Conservation (phyloP, 2,329 filamentous ascomycete genomes). For the Plenodomus lindquistii region DNA sequence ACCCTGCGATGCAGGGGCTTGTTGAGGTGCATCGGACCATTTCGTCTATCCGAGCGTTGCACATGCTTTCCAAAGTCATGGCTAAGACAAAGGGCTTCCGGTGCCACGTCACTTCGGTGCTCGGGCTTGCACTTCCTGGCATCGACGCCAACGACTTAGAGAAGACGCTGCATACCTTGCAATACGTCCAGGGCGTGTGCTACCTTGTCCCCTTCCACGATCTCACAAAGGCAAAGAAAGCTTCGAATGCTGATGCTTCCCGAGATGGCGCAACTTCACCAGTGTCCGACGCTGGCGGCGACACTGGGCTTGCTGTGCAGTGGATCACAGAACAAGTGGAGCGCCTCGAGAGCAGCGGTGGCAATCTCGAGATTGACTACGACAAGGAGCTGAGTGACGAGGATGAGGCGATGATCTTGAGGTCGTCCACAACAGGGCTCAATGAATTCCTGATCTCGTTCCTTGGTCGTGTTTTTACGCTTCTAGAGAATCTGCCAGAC, state of each 20-base stretch:
- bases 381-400: constrained; percentile 78
- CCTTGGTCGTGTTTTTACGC: constrained; percentile 90
- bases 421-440: constrained; percentile 92
- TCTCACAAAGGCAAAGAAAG: constrained; percentile 63
- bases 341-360: constrained; percentile 85
- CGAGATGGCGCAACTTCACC: constrained; percentile 37
- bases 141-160: constrained; percentile 98
- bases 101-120: constrained; percentile 89
- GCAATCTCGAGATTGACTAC: constrained; percentile 85
- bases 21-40: constrained; percentile 97
- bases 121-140: constrained; percentile 90
- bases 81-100: constrained; percentile 92
- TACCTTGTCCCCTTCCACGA: constrained; percentile 95
- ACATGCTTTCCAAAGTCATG: constrained; percentile 91
- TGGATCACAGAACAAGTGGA: constrained; percentile 97
- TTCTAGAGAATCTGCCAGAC: constrained; percentile 93
- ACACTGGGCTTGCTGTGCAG: constrained; percentile 71
- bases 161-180: constrained; percentile 92
- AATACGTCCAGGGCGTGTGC: constrained; percentile 92
- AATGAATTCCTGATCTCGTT: constrained; percentile 90
- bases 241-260: constrained; percentile 9
- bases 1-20: constrained; percentile 92
- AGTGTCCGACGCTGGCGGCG: constrained; percentile 40
- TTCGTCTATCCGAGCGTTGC: constrained; percentile 86
- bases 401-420: constrained; percentile 83